Evolutionary conservation across 208 protist genomes (phyloP).

Genomic region (Crithidia thermophila): DNA sequence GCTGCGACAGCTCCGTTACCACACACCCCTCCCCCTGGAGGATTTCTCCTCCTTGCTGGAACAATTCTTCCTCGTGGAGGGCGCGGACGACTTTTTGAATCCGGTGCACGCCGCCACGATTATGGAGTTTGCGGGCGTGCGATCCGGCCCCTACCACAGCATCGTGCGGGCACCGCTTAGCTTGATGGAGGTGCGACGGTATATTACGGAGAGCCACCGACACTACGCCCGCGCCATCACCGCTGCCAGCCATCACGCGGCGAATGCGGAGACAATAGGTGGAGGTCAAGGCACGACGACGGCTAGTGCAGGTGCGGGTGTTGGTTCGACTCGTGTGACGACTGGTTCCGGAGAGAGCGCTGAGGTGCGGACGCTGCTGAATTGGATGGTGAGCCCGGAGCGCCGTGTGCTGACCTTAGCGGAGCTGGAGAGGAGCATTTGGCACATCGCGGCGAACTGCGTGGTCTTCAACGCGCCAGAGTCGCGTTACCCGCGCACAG

Average conservation of each 20-base stretch:
- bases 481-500: constrained; percentile 69
- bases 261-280: not conserved
- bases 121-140: constrained; percentile 86
- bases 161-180: constrained; percentile 61
- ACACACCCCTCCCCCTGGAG: constrained; percentile 60
- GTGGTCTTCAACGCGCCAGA: constrained; percentile 86
- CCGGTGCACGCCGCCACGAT: constrained; percentile 67
- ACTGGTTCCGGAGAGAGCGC: too few relatives aligned
- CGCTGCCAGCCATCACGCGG: constrained; percentile 1
- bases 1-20: constrained; percentile 53
- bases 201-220: constrained; percentile 58
- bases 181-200: constrained; percentile 53
- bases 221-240: constrained; percentile 33
- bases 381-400: constrained; percentile 20
- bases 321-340: too few relatives aligned
- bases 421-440: constrained; percentile 74
- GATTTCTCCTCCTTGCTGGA: constrained; percentile 61
- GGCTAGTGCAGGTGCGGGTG: too few relatives aligned
- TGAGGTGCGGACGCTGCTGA: constrained; percentile 1
- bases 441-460: constrained; percentile 85
- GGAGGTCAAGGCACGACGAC: not conserved
- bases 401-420: constrained; percentile 50
- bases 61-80: constrained; percentile 64
- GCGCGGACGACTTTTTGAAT: constrained; percentile 65
- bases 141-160: constrained; percentile 58